phyloP scores from a whole-genome alignment of 176 grass and related monocot genomes.

The Paspalum vaginatum region DNA sequence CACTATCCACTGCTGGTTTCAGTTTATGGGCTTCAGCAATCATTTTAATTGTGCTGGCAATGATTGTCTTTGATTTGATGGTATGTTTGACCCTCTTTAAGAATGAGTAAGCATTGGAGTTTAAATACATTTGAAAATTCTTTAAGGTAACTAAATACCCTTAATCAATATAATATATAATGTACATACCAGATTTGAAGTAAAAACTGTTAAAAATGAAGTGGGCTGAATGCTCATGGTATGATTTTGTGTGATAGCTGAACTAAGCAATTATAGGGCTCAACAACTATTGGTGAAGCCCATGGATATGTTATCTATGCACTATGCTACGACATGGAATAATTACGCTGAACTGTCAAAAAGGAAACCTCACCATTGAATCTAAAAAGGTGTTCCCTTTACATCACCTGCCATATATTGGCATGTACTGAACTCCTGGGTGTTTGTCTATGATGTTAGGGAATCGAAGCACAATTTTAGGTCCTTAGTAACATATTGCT shows the following conservation, averaged over 20 bases:
- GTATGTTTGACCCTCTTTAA: constrained; percentile 55
- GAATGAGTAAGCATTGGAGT: not conserved
- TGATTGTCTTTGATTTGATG: constrained; percentile 96
- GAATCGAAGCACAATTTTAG: constrained; percentile 25
- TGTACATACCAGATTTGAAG: constrained; percentile 2
- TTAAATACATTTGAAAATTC: constrained; percentile 20
- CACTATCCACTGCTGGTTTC: constrained; percentile 44
- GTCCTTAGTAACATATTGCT: constrained; percentile 16
- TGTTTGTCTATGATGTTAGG: constrained; percentile 30
- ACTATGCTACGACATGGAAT: not conserved
- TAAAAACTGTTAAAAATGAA: constrained; percentile 10
- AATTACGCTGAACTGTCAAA: constrained; percentile 19
- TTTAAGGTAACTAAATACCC: not conserved
- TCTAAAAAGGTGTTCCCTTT: constrained; percentile 11
- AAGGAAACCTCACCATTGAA: not conserved
- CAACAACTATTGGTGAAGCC: constrained; percentile 26
- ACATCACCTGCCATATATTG: constrained; percentile 13
- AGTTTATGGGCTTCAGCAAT: constrained; percentile 91
- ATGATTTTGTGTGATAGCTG: constrained; percentile 20
- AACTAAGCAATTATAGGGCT: constrained; percentile 26
- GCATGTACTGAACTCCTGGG: not conserved
- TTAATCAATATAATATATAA: not conserved
- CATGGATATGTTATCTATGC: not conserved
- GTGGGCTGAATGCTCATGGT: constrained; percentile 2
- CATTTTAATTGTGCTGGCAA: constrained; percentile 73